Evolutionary conservation across 495 filamentous ascomycete genomes (phyloP).

Genomic region (Pseudomonodictys pantanalensis): DNA sequence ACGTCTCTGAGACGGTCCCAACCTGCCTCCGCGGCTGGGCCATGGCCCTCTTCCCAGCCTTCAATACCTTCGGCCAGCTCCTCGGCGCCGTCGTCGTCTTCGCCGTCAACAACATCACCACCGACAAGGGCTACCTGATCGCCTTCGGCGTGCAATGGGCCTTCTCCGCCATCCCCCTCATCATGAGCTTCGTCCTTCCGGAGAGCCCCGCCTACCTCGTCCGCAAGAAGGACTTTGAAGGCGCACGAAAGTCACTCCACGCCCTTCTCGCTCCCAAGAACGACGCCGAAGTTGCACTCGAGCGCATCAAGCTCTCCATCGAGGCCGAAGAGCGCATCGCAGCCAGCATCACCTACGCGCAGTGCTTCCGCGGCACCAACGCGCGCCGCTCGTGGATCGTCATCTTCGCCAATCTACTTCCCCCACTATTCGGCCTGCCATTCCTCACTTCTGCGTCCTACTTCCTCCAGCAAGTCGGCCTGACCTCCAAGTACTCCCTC

Average conservation of each 20-base stretch:
- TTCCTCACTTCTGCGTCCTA: constrained; percentile 13
- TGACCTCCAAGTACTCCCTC: constrained; percentile 1
- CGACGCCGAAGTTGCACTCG: neutral
- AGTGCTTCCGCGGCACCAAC: constrained; percentile 19
- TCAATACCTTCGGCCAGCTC: constrained; percentile 19
- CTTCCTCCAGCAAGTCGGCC: constrained; percentile 13
- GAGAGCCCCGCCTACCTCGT: constrained; percentile 19
- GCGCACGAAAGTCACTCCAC: constrained; percentile 8
- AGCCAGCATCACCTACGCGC: constrained; percentile 12
- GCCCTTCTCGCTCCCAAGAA: constrained; percentile 13
- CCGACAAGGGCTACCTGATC: constrained; percentile 7
- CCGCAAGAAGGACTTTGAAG: neutral
- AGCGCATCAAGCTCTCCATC: constrained; percentile 6
- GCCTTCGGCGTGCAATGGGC: constrained; percentile 10
- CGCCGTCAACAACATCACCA: neutral
- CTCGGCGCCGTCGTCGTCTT: constrained; percentile 15
- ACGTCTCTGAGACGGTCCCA: constrained; percentile 21
- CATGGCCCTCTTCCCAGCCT: constrained; percentile 17
- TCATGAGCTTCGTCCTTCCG: constrained; percentile 9
- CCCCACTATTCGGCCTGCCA: constrained; percentile 11
- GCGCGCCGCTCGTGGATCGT: constrained; percentile 12
- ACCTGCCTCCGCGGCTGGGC: neutral
- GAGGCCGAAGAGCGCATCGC: too few relatives aligned
- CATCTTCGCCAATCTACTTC: constrained; percentile 11
- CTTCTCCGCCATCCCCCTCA: constrained; percentile 1